phyloP scores from a whole-genome alignment of 208 protist genomes.

The Angomonas ambiguus region DNA sequence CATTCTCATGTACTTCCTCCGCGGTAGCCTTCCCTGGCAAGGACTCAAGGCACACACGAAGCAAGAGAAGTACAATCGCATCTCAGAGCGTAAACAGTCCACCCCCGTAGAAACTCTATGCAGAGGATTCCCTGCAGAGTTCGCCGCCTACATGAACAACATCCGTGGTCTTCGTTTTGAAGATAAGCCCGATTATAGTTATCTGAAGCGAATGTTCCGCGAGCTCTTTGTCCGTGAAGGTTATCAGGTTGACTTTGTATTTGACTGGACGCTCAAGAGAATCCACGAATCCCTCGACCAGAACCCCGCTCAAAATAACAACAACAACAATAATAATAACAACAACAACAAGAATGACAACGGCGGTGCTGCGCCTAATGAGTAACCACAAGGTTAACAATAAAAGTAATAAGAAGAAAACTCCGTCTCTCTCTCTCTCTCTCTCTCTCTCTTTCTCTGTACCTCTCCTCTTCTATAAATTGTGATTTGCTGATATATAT shows the following conservation, averaged over 20 bases:
- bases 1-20: slow-evolving; percentile 99
- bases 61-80: slow-evolving; percentile 99
- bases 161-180: slow-evolving; percentile 96
- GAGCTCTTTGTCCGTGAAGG: slow-evolving; percentile 98
- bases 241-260: slow-evolving; percentile 98
- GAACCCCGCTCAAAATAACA: slow-evolving; percentile 12
- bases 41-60: slow-evolving; percentile 95
- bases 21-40: slow-evolving; percentile 98
- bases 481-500: too few species aligned
- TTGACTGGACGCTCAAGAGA: slow-evolving; percentile 96
- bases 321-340: neutral
- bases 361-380: slow-evolving; percentile 4
- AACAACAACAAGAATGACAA: slow-evolving; percentile 16
- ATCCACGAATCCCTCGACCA: slow-evolving; percentile 45
- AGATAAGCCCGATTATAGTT: slow-evolving; percentile 99
- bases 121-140: slow-evolving; percentile 92
- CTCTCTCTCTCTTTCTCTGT: too few species aligned
- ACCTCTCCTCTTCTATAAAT: too few species aligned
- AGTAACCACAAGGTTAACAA: too few species aligned
- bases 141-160: slow-evolving; percentile 98
- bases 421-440: too few species aligned
- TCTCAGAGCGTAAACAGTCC: slow-evolving; percentile 96
- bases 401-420: slow-evolving; percentile 10
- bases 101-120: slow-evolving; percentile 96
- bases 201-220: slow-evolving; percentile 97